Conservation (phyloP, 1,139 yeast species). For the Suhomyces maxii region DNA sequence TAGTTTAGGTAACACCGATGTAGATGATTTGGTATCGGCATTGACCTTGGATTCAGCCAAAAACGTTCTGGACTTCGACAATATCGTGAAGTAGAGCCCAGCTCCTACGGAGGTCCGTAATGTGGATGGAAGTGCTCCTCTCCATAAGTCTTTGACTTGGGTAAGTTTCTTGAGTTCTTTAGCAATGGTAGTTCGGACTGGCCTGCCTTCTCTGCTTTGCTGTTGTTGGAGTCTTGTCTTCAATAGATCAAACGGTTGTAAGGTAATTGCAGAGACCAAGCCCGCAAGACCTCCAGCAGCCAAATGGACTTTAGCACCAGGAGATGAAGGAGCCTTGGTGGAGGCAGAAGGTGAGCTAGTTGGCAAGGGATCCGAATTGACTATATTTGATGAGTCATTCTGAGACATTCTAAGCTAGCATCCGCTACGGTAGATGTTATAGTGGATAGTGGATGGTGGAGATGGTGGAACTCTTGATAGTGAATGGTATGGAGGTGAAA, state of each 20-base stretch:
- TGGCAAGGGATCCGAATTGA: slow-evolving; percentile 2
- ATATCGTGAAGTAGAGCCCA: slow-evolving; percentile 74
- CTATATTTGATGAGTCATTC: slow-evolving; percentile 1
- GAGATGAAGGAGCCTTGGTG: not conserved
- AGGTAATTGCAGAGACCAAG: slow-evolving; percentile 70
- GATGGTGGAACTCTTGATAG: not conserved
- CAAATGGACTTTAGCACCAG: slow-evolving; percentile 45
- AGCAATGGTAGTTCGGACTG: slow-evolving; percentile 38
- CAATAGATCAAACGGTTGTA: slow-evolving; percentile 88
- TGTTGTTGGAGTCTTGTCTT: slow-evolving; percentile 90
- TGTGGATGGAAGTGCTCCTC: slow-evolving; percentile 92
- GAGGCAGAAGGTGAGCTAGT: not conserved
- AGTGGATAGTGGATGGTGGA: not conserved
- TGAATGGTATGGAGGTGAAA: not conserved
- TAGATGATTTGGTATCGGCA: slow-evolving; percentile 12
- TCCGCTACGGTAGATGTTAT: not conserved
- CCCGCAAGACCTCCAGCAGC: slow-evolving; percentile 89
- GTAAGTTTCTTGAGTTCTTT: slow-evolving; percentile 49
- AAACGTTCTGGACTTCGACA: slow-evolving; percentile 60
- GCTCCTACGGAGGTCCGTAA: slow-evolving; percentile 89
- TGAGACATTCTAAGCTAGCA: slow-evolving; percentile 1
- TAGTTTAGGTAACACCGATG: slow-evolving; percentile 63
- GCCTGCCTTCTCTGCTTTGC: slow-evolving; percentile 30
- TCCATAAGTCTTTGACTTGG: slow-evolving; percentile 66
- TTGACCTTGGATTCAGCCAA: slow-evolving; percentile 39